Base-by-base conservation (phyloP, 2,329 filamentous ascomycete genomes). In the Fusarium scirpi region DNA sequence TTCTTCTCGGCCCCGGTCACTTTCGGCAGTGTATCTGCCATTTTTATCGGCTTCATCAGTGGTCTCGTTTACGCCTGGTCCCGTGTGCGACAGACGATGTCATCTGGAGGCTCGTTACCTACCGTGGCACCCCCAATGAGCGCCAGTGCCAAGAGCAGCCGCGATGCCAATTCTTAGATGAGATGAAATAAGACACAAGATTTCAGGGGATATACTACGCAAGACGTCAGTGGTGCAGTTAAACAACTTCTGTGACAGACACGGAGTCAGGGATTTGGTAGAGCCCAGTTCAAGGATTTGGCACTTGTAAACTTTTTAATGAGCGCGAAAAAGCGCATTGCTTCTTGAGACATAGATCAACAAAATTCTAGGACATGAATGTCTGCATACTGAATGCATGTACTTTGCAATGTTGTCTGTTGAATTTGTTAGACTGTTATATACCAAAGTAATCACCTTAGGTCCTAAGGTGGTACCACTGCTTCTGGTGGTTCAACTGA, bases 1-100 rank as follows among this genome's bases (percentile, higher is more conserved):
- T 99, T 99, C 87, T 99, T 99, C 82, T 89, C 96, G 68, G 94
- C 94, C 0, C 94, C 96, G 0, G 92, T 97, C 74, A 98, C 96
- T 1, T 88, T 98, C 67, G 94, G 94, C 74, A 96, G 93, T 78
- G 93, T 97, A 13, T 93, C 93, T 24, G 96, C 96, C 74, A 98
- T 99, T 77, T 86, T 90, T 66, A 87, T 99, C 63, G 96, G 95
- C 38, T 98, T 98, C 80, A 82, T 98, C 74, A 96, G 92, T 75
- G 96, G 96, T 72, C 88, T 98, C 58, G 93, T 99, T 24, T 99
- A 97, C 75, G 87, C 96, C 6, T 75, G 75, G 66, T 78, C 77
- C 47, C 77, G 86, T 86, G 87, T 97, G 71, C 91, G 92, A 81
- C 92, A 97, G 81, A 89, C 89, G 61, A 87, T 86, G 73, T 85